Base-by-base conservation (phyloP, 176 grass and related monocot genomes). In the Saccharum officinarum region DNA sequence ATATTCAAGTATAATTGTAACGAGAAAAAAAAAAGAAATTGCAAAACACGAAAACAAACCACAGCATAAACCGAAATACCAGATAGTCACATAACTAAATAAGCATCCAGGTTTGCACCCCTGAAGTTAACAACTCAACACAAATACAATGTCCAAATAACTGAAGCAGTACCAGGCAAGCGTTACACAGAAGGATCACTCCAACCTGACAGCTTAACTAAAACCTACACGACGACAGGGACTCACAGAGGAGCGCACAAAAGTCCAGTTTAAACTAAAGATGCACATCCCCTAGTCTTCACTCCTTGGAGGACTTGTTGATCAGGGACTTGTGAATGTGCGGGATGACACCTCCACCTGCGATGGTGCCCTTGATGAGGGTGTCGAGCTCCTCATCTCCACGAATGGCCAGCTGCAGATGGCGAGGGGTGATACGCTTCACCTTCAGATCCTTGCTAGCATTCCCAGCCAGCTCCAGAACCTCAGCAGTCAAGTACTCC, bases 281-380 rank as follows among this genome's bases (percentile, higher is more conserved):
- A 84, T 71, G 42, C 41, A 36, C 75, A 55, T 84, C 47, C 80
- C 71, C 81, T 84, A 84, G 83, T 71, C 23, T 42, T 93, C 88
- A 93, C 86, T 93, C 91, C 44, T 93, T 93, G 82, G 91, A 88
- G 3, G 91, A 93, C 82, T 93, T 93, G 88, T 93, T 93, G 85
- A 93, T 93, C 31, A 93, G 85, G 60, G 91, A 93, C 67, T 93
- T 93, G 85, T 93, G 91, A 69, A 93, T 93, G 76, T 93, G 91
- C 6, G 91, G 91, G 70, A 93, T 93, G 40, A 93, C 91, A 73
- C 91, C 91, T 64, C 91, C 91, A 37, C 91, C 88, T 4, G 91
- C 91, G 5, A 93, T 93, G 82, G 91, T 93, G 17, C 91, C 91
- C 91, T 93, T 93, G 82, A 93, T 93, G 78, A 93, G 91, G 73